Evolutionary conservation across 73 alveolate genomes (phyloP).

Genomic region (Effrenium voratum): DNA sequence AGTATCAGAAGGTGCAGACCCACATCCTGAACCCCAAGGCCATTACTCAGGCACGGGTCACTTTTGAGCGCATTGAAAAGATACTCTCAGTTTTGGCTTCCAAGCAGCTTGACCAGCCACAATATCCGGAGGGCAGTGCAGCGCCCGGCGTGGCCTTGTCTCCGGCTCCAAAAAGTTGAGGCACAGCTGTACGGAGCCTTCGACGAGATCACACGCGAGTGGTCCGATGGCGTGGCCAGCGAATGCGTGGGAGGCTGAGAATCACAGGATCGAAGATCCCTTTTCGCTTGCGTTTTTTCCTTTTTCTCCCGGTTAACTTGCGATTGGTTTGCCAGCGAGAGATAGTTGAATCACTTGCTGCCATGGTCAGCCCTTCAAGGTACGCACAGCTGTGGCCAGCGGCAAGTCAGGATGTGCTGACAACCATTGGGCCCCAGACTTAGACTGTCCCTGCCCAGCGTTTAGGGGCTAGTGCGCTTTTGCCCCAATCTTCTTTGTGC

Average conservation of each 20-base stretch:
- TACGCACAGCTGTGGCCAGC: conserved; percentile 93
- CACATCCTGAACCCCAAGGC: conserved; percentile 99
- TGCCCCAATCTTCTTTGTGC: too few species aligned
- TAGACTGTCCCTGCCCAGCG: too few species aligned
- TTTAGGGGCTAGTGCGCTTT: too few species aligned
- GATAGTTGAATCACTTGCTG: background rate
- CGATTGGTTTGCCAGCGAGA: background rate
- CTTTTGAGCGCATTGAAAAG: background rate
- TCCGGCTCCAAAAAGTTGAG: too few species aligned
- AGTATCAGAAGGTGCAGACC: conserved; percentile 95
- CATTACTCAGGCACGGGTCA: conserved; percentile 97
- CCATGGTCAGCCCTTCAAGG: conserved; percentile 9
- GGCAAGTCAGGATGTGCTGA: conserved; percentile 84
- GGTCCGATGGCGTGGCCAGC: conserved; percentile 97
- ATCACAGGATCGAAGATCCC: background rate
- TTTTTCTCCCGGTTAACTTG: background rate
- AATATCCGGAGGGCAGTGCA: too few species aligned
- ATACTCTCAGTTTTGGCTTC: background rate
- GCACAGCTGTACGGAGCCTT: conserved; percentile 93
- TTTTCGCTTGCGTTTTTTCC: too few species aligned
- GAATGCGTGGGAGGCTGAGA: conserved; percentile 47
- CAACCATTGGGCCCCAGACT: conserved; percentile 55
- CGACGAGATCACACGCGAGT: conserved; percentile 98
- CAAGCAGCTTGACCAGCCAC: too few species aligned
- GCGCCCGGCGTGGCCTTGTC: too few species aligned